phyloP scores from a whole-genome alignment of 2,329 filamentous ascomycete species.

The Pseudocercospora fuligena region DNA sequence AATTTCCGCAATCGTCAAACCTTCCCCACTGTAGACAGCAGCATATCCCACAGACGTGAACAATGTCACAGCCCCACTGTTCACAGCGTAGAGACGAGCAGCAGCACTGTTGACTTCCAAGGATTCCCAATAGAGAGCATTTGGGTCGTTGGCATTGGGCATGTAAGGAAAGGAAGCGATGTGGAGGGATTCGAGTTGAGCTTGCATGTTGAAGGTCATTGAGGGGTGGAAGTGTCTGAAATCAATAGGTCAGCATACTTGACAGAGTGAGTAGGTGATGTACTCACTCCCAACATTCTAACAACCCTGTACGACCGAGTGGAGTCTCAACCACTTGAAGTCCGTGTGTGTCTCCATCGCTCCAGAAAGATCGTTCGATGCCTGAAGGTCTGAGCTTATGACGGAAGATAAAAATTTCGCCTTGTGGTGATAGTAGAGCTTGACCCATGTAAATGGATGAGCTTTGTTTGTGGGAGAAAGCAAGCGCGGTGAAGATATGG shows the following conservation, averaged over 20 bases:
- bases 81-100: not conserved
- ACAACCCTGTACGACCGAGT: not conserved
- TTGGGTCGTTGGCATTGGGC: not conserved
- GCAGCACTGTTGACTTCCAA: not conserved
- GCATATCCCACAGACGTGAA: not conserved
- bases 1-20: not conserved
- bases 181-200: constrained; percentile 2
- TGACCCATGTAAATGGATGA: constrained; percentile 8
- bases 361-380: not conserved
- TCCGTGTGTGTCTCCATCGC: not conserved
- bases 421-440: constrained; percentile 3
- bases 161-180: constrained; percentile 3
- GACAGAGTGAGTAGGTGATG: too few relatives aligned
- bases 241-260: not conserved
- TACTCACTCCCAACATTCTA: constrained; percentile 6
- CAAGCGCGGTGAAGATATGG: not conserved
- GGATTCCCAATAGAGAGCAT: constrained; percentile 1
- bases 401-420: not conserved
- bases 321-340: not conserved
- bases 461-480: not conserved
- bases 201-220: constrained; percentile 10
- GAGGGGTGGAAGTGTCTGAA: not conserved
- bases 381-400: constrained; percentile 11
- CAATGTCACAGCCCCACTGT: not conserved
- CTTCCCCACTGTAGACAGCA: not conserved